Conservation (phyloP, 495 filamentous ascomycete genomes). For the Aspergillus ostianus region DNA sequence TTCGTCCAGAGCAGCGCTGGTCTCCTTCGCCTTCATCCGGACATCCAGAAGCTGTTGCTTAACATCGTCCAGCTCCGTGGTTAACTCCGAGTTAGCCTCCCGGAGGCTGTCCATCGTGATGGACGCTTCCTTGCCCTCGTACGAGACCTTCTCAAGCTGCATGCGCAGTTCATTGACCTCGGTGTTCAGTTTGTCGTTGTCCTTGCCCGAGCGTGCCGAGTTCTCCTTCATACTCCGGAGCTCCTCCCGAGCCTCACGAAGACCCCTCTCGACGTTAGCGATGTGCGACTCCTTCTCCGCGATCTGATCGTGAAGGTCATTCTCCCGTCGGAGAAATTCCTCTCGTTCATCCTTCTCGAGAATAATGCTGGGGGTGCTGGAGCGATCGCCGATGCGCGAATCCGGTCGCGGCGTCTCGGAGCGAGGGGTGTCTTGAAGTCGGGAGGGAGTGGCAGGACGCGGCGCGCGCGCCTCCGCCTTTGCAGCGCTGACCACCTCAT, state of each 20-base stretch:
- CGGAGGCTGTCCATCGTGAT: constrained; percentile 98
- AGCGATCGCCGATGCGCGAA: constrained; percentile 81
- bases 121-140: constrained; percentile 92
- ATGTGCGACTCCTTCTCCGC: constrained; percentile 87
- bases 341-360: constrained; percentile 96
- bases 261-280: constrained; percentile 68
- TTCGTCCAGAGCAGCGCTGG: constrained; percentile 79
- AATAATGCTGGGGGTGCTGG: constrained; percentile 79
- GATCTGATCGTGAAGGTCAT: constrained; percentile 94
- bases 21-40: constrained; percentile 93
- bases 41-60: constrained; percentile 96
- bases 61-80: constrained; percentile 85
- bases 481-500: constrained; percentile 54
- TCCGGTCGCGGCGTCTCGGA: constrained; percentile 71
- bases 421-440: constrained; percentile 55
- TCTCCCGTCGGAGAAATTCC: constrained; percentile 92
- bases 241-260: constrained; percentile 82
- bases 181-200: constrained; percentile 78
- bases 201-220: constrained; percentile 71
- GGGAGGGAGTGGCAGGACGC: constrained; percentile 78
- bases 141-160: constrained; percentile 91
- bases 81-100: constrained; percentile 91
- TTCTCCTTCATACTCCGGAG: constrained; percentile 77
- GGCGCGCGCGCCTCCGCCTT: constrained; percentile 60
- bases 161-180: constrained; percentile 92